A percentile compares a stretch with the other conserved stretches of the same genome.
These are phyloP conservation scores for Ophidiomyces ophidiicola DNA, from an alignment of 2,329 filamentous ascomycete species.

Conservation along the genomic window DNA sequence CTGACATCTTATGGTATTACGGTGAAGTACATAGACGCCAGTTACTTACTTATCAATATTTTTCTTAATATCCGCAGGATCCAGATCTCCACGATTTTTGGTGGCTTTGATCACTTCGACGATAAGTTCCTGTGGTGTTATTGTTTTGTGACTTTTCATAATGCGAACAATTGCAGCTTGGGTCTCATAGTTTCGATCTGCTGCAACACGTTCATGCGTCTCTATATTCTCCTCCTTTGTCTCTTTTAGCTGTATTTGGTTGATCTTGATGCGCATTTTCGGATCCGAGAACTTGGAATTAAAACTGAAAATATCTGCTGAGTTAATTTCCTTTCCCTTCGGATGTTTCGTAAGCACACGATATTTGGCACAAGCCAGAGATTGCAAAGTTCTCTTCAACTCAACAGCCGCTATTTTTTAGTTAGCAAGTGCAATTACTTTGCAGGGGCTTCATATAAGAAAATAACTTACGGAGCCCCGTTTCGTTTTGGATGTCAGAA, in stretches of 20 bases:
- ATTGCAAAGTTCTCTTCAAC: conserved; percentile 82
- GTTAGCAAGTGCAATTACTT: neutral
- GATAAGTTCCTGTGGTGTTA: conserved; percentile 76
- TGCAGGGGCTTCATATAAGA: neutral
- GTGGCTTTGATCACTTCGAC: conserved; percentile 88
- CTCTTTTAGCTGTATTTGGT: conserved; percentile 94
- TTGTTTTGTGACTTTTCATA: conserved; percentile 85
- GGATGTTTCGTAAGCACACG: conserved; percentile 77
- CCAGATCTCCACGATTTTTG: conserved; percentile 71
- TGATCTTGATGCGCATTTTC: conserved; percentile 92
- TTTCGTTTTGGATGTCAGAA: conserved; percentile 59
- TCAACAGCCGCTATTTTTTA: conserved; percentile 50
- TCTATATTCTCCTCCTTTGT: conserved; percentile 90
- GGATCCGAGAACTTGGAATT: conserved; percentile 65
- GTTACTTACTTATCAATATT: conserved; percentile 78
- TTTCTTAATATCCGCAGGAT: conserved; percentile 80
- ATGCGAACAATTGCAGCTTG: conserved; percentile 94
- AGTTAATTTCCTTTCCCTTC: conserved; percentile 65
- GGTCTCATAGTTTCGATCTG: conserved; percentile 88
- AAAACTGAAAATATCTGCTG: conserved; percentile 71
- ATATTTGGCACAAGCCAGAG: conserved; percentile 79
- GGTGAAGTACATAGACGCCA: no score
- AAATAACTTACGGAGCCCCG: conserved; percentile 51
- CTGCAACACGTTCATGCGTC: conserved; percentile 78
- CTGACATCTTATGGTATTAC: neutral